These are phyloP conservation scores for Sanghuangporus baumii DNA, from an alignment of 1,284 basidiomycete species.

Conservation along the genomic window DNA sequence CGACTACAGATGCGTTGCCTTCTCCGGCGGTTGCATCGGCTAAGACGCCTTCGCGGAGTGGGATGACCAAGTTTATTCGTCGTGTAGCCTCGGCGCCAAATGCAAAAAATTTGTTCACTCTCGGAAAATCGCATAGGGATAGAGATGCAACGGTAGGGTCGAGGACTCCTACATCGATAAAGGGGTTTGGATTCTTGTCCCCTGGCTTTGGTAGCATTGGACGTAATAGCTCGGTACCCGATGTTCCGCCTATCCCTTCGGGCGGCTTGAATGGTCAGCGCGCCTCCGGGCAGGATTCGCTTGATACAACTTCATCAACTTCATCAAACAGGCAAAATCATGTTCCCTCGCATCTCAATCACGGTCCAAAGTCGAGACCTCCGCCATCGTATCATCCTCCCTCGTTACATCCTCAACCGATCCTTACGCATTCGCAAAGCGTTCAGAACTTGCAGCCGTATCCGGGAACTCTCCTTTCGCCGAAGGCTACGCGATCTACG, in stretches of 20 bases:
- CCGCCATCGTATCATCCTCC: constrained; percentile 15
- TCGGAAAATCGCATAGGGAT: constrained; percentile 43
- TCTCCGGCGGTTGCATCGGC: constrained; percentile 11
- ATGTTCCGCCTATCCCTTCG: constrained; percentile 41
- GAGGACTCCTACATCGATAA: constrained; percentile 26
- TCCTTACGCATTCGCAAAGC: constrained; percentile 13
- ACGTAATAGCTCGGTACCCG: constrained; percentile 9
- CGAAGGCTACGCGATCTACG: constrained; percentile 9
- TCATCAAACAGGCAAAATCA: constrained; percentile 40
- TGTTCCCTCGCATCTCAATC: background rate
- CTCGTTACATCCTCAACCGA: background rate
- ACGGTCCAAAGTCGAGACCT: constrained; percentile 10
- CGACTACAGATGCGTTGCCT: constrained; percentile 18
- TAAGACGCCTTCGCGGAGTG: constrained; percentile 14
- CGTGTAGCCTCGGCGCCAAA: constrained; percentile 96
- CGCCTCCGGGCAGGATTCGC: constrained; percentile 55
- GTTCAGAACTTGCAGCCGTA: constrained; percentile 13
- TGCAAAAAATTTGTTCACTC: constrained; percentile 82
- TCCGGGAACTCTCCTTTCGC: constrained; percentile 10
- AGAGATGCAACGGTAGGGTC: constrained; percentile 52
- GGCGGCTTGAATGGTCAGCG: constrained; percentile 31
- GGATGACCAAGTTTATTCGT: constrained; percentile 64
- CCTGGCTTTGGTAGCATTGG: constrained; percentile 12
- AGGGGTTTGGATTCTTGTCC: constrained; percentile 13
- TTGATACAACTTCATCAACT: constrained; percentile 68